These are phyloP conservation scores for Ophioceras dolichostomum DNA, from an alignment of 2,329 filamentous ascomycete species.

Conservation along the genomic window DNA sequence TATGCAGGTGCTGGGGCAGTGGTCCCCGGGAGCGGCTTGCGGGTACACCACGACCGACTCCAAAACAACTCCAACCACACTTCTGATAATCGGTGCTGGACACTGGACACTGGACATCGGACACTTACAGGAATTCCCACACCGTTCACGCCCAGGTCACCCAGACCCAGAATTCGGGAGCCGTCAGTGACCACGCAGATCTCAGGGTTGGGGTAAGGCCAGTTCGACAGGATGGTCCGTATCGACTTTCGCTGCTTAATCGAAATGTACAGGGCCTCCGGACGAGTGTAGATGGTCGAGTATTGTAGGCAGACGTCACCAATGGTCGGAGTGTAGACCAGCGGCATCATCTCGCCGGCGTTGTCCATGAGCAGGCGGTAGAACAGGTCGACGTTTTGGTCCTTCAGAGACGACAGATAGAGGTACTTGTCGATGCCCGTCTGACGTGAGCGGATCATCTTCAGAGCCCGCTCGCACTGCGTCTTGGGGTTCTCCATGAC, in stretches of 20 bases:
- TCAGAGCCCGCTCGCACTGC: constrained; percentile 55
- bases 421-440: constrained; percentile 73
- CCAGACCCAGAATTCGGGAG: constrained; percentile 81
- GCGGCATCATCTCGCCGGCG: constrained; percentile 64
- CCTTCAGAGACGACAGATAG: constrained; percentile 65
- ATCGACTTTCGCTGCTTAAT: constrained; percentile 90
- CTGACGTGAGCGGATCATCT: constrained; percentile 57
- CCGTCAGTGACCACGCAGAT: constrained; percentile 97
- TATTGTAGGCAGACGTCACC: constrained; percentile 95
- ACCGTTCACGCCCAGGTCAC: constrained; percentile 91
- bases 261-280: constrained; percentile 92
- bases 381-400: constrained; percentile 63
- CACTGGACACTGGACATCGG: too few relatives aligned
- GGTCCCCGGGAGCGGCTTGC: too few relatives aligned
- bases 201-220: constrained; percentile 80
- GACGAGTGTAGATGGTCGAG: constrained; percentile 89
- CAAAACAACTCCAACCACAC: too few relatives aligned
- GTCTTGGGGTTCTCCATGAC: constrained; percentile 48
- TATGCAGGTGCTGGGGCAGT: too few relatives aligned
- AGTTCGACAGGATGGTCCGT: constrained; percentile 78
- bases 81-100: too few relatives aligned
- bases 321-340: constrained; percentile 83
- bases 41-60: too few relatives aligned
- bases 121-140: constrained; percentile 88
- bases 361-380: constrained; percentile 69